Percentiles rank a stretch among this genome's conserved stretches.
Evolutionary conservation across 2,329 filamentous ascomycete genomes (phyloP).

Genomic region (Monilinia aucupariae): DNA sequence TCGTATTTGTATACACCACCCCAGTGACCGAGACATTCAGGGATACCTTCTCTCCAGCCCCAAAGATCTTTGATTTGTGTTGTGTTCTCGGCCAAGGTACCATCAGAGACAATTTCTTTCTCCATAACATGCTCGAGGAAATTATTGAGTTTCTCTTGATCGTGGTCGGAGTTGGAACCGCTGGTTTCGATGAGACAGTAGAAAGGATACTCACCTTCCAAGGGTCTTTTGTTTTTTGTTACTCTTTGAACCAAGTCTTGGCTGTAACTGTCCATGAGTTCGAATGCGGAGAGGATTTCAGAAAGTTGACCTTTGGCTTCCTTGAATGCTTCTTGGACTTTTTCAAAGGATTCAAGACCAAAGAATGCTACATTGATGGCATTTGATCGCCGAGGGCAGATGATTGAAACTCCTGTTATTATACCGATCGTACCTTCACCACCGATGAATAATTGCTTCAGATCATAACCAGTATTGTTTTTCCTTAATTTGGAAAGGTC

Average conservation of each 20-base stretch:
- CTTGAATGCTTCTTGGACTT: constrained; percentile 78
- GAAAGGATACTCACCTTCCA: constrained; percentile 82
- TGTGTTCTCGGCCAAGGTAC: constrained; percentile 87
- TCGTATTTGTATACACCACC: constrained; percentile 99
- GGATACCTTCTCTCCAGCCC: constrained; percentile 89
- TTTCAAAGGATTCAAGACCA: constrained; percentile 82
- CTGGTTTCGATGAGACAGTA: constrained; percentile 97
- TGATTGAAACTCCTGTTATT: constrained; percentile 82
- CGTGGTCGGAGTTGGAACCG: constrained; percentile 89
- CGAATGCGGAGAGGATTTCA: constrained; percentile 95
- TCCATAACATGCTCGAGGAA: constrained; percentile 93
- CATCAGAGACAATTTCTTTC: constrained; percentile 79
- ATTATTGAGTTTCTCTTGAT: constrained; percentile 80
- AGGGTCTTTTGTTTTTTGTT: constrained; percentile 69
- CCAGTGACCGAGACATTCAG: constrained; percentile 81
- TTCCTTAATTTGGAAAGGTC: constrained; percentile 85
- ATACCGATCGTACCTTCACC: constrained; percentile 93
- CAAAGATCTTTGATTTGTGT: constrained; percentile 82
- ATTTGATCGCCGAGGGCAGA: constrained; percentile 80
- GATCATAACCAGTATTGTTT: constrained; percentile 97
- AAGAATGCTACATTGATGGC: constrained; percentile 95
- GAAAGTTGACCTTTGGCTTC: constrained; percentile 86
- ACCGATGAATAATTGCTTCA: constrained; percentile 95
- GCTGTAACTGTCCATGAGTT: constrained; percentile 86
- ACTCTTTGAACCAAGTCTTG: constrained; percentile 72